Conservation (phyloP, 1,284 basidiomycete genomes). For the Leccinum cinnamomeum region DNA sequence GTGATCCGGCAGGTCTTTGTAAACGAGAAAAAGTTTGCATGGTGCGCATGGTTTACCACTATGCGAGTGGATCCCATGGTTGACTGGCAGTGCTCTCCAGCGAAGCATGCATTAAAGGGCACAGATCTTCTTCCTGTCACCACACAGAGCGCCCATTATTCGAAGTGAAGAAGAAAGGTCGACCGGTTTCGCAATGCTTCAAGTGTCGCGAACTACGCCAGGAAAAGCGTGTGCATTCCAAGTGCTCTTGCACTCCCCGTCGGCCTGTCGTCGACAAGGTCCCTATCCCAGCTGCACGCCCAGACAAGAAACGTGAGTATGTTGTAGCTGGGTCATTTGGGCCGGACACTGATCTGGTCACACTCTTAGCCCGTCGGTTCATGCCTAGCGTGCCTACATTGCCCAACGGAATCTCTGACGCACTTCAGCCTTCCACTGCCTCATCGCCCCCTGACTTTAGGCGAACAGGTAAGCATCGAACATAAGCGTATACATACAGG, state of each 20-base stretch:
- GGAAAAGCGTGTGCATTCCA: slow-evolving; percentile 70
- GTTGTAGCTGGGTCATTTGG: neutral
- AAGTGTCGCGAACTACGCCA: slow-evolving; percentile 77
- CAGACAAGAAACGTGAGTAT: slow-evolving; percentile 54
- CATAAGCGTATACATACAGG: neutral
- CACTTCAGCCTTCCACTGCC: slow-evolving; percentile 15
- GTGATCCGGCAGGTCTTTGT: slow-evolving; percentile 56
- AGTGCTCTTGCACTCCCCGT: slow-evolving; percentile 58
- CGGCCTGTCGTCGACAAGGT: slow-evolving; percentile 39
- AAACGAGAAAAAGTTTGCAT: slow-evolving; percentile 83
- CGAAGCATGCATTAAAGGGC: slow-evolving; percentile 87
- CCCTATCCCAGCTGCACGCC: slow-evolving; percentile 36
- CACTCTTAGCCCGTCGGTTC: slow-evolving; percentile 48
- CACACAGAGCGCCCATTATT: slow-evolving; percentile 81
- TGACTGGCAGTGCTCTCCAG: slow-evolving; percentile 39
- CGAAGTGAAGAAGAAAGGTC: slow-evolving; percentile 85
- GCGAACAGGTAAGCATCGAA: slow-evolving; percentile 48
- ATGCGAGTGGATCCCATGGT: neutral
- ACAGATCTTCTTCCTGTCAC: slow-evolving; percentile 79
- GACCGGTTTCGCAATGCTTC: slow-evolving; percentile 81
- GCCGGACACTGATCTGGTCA: slow-evolving; percentile 8
- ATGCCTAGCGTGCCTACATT: slow-evolving; percentile 61
- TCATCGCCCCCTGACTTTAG: slow-evolving; percentile 41
- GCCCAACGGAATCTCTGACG: slow-evolving; percentile 62
- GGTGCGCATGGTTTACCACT: slow-evolving; percentile 43